Percentiles rank a stretch among this genome's conserved stretches.
phyloP scores from a whole-genome alignment of 164 flowering plant genomes.

The Stephania japonica region DNA sequence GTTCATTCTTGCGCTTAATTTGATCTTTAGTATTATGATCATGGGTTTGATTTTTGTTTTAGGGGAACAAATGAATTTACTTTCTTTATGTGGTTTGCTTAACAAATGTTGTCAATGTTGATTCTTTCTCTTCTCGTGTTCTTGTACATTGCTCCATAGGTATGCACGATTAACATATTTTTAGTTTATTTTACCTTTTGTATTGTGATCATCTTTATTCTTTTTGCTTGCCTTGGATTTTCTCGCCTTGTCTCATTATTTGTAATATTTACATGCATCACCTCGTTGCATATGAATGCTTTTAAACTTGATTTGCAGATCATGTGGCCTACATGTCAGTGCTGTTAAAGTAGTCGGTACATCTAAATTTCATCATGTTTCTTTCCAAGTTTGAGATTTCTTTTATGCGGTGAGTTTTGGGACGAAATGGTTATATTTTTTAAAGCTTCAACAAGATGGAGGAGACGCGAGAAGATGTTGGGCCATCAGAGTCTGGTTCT shows the following conservation, averaged over 20 bases:
- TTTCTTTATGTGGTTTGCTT: too few relatives aligned
- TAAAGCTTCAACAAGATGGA: constrained; percentile 57
- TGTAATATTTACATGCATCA: background rate
- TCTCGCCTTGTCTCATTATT: background rate
- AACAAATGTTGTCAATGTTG: too few relatives aligned
- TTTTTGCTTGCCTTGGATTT: background rate
- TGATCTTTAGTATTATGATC: too few relatives aligned
- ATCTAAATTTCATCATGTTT: constrained; percentile 10
- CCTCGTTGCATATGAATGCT: background rate
- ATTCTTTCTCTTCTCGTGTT: too few relatives aligned
- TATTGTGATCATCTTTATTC: background rate
- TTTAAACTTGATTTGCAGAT: constrained; percentile 15
- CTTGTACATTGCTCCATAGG: too few relatives aligned
- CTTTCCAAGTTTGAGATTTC: constrained; percentile 13
- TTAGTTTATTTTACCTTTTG: background rate
- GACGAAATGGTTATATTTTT: constrained; percentile 56
- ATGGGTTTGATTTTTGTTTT: too few relatives aligned
- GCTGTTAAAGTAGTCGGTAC: constrained; percentile 3
- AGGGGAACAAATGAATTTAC: too few relatives aligned
- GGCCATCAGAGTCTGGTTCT: constrained; percentile 56
- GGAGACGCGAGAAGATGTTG: constrained; percentile 65
- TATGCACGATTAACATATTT: too few relatives aligned
- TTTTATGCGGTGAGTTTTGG: constrained; percentile 45
- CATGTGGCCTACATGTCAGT: constrained; percentile 13
- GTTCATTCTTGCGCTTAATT: too few relatives aligned